These are phyloP conservation scores for Phytopythium vexans DNA, from an alignment of 352 stramenopile genomes.

Conservation along the genomic window DNA sequence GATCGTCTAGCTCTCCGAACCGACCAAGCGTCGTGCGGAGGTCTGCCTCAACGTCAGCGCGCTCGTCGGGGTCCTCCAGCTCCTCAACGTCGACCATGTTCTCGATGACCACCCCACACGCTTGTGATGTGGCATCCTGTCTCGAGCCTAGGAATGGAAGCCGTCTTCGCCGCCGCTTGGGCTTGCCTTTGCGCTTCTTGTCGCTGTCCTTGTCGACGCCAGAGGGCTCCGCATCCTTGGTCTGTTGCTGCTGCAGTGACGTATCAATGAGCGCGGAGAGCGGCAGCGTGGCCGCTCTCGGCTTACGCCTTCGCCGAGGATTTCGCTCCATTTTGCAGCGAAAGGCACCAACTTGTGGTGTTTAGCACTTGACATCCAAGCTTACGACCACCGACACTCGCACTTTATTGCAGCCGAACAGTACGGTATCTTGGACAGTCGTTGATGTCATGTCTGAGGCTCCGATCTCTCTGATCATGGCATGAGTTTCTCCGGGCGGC, in stretches of 20 bases:
- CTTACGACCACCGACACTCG: not conserved
- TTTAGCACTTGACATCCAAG: not conserved
- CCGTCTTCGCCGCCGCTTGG: not conserved
- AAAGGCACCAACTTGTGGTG: too few species aligned
- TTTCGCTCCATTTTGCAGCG: not conserved
- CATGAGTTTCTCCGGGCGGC: slow-evolving; percentile 24
- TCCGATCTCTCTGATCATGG: too few species aligned
- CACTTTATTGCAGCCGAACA: too few species aligned
- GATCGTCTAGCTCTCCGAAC: slow-evolving; percentile 6
- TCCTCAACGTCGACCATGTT: slow-evolving; percentile 14
- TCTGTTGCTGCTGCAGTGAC: slow-evolving; percentile 5
- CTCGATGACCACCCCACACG: not conserved
- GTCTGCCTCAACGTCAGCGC: slow-evolving; percentile 16
- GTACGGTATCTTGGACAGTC: too few species aligned
- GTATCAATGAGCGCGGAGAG: not conserved
- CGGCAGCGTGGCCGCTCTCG: slow-evolving; percentile 1
- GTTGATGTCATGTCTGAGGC: too few species aligned
- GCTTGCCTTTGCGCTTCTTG: not conserved
- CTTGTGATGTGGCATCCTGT: not conserved
- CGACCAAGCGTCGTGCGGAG: slow-evolving; percentile 5
- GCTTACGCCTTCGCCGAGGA: slow-evolving; percentile 1
- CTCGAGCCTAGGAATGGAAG: too few species aligned
- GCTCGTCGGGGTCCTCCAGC: slow-evolving; percentile 28
- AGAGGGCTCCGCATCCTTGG: too few species aligned
- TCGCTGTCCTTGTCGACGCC: not conserved